These are phyloP conservation scores for Pleurotus djamor DNA, from an alignment of 768 basidiomycete species.

Conservation along the genomic window DNA sequence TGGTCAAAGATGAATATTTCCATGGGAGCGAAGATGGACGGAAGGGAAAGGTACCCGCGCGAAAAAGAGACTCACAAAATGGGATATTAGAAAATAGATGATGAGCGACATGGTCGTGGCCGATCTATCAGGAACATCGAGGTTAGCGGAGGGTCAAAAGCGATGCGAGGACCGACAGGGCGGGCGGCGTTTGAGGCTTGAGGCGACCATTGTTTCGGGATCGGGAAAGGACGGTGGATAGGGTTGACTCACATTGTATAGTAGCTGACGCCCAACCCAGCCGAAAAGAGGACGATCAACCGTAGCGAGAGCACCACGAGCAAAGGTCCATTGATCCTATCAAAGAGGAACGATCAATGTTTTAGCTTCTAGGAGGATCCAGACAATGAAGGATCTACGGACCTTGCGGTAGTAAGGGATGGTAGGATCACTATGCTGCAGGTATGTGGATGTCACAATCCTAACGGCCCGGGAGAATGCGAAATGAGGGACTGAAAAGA, in stretches of 20 bases:
- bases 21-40: neutral
- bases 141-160: neutral
- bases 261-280: slow-evolving; percentile 54
- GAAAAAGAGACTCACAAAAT: slow-evolving; percentile 43
- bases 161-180: neutral
- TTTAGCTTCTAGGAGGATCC: no score
- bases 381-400: slow-evolving; percentile 1
- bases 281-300: slow-evolving; percentile 60
- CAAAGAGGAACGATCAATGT: neutral
- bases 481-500: neutral
- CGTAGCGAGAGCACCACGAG: slow-evolving; percentile 57
- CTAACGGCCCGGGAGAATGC: slow-evolving; percentile 20
- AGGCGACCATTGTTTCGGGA: no score
- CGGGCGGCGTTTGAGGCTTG: neutral
- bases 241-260: slow-evolving; percentile 42
- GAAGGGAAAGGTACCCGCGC: slow-evolving; percentile 4
- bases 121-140: slow-evolving; percentile 25
- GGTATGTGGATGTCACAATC: slow-evolving; percentile 62
- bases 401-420: slow-evolving; percentile 58
- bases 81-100: slow-evolving; percentile 59
- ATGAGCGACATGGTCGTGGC: slow-evolving; percentile 53
- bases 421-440: slow-evolving; percentile 60
- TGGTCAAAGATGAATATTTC: neutral
- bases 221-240: no score
- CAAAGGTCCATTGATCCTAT: slow-evolving; percentile 55